A percentile compares a stretch with the other conserved stretches of the same genome.
Evolutionary conservation across 1,139 yeast species (phyloP).

Genomic region (Blastobotrys raffinosifermentans): DNA sequence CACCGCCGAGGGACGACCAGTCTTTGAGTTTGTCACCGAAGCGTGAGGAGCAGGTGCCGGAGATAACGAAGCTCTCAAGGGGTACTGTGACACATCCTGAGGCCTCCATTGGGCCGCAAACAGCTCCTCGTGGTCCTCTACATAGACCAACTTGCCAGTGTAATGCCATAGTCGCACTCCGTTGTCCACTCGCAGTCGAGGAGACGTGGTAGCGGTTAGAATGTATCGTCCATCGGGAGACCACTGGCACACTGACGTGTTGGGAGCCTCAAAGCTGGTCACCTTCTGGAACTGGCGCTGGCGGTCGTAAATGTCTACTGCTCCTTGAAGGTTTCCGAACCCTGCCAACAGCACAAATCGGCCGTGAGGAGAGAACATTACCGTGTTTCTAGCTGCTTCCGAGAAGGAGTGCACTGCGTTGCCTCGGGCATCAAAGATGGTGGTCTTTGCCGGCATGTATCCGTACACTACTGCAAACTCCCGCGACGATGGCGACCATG

Average conservation of each 20-base stretch:
- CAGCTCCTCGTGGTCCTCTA: slow-evolving; percentile 75
- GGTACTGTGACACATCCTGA: slow-evolving; percentile 53
- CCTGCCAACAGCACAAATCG: slow-evolving; percentile 91
- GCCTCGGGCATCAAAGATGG: slow-evolving; percentile 93
- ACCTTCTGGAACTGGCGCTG: slow-evolving; percentile 77
- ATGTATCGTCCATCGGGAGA: slow-evolving; percentile 96
- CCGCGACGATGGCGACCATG: slow-evolving; percentile 95
- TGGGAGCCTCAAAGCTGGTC: slow-evolving; percentile 81
- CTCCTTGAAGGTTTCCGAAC: slow-evolving; percentile 95
- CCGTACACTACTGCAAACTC: slow-evolving; percentile 98
- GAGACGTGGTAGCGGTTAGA: slow-evolving; percentile 94
- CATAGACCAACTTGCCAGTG: slow-evolving; percentile 71
- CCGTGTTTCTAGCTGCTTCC: slow-evolving; percentile 82
- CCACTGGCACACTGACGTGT: slow-evolving; percentile 95
- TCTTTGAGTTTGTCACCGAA: slow-evolving; percentile 35
- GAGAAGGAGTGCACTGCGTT: slow-evolving; percentile 79
- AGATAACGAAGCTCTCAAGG: slow-evolving; percentile 44
- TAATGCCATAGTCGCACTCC: slow-evolving; percentile 94
- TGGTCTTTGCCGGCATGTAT: slow-evolving; percentile 94
- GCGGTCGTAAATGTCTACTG: slow-evolving; percentile 92
- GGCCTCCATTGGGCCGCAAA: slow-evolving; percentile 84
- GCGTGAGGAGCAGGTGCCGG: slow-evolving; percentile 65
- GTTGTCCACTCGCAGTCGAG: slow-evolving; percentile 94
- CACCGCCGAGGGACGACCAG: slow-evolving; percentile 42
- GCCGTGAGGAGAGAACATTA: slow-evolving; percentile 91